Conservation (phyloP, 306 rosid genomes). For the Dryas octopetala region DNA sequence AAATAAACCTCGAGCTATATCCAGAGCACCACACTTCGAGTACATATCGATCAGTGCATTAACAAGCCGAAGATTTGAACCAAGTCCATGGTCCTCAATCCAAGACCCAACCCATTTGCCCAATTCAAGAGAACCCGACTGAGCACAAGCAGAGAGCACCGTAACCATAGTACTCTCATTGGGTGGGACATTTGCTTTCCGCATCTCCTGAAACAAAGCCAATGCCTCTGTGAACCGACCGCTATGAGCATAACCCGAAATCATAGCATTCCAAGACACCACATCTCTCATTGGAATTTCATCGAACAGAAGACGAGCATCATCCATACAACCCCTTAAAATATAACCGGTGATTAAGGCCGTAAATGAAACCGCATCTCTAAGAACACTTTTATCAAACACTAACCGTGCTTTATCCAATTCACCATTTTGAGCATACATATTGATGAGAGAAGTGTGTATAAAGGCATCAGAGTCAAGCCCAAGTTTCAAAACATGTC, state of each 20-base stretch:
- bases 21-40: slow-evolving; percentile 65
- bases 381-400: slow-evolving; percentile 55
- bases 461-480: slow-evolving; percentile 50
- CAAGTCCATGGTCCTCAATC: slow-evolving; percentile 50
- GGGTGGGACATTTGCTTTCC: slow-evolving; percentile 38
- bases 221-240: slow-evolving; percentile 56
- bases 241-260: slow-evolving; percentile 67
- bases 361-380: slow-evolving; percentile 72
- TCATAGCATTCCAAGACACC: slow-evolving; percentile 90
- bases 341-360: slow-evolving; percentile 67
- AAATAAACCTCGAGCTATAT: slow-evolving; percentile 58
- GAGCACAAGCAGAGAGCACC: slow-evolving; percentile 73
- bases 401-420: slow-evolving; percentile 50
- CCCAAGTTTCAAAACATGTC: slow-evolving; percentile 55
- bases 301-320: slow-evolving; percentile 58
- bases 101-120: slow-evolving; percentile 65
- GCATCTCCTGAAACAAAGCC: slow-evolving; percentile 56
- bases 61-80: slow-evolving; percentile 50
- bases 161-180: slow-evolving; percentile 61
- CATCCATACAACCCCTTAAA: slow-evolving; percentile 50
- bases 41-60: slow-evolving; percentile 79
- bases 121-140: slow-evolving; percentile 43
- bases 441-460: slow-evolving; percentile 60
- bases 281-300: slow-evolving; percentile 58
- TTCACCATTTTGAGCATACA: slow-evolving; percentile 58